Evolutionary conservation across 441 rosid genomes (phyloP).

Genomic region (Adansonia madagascariensis): DNA sequence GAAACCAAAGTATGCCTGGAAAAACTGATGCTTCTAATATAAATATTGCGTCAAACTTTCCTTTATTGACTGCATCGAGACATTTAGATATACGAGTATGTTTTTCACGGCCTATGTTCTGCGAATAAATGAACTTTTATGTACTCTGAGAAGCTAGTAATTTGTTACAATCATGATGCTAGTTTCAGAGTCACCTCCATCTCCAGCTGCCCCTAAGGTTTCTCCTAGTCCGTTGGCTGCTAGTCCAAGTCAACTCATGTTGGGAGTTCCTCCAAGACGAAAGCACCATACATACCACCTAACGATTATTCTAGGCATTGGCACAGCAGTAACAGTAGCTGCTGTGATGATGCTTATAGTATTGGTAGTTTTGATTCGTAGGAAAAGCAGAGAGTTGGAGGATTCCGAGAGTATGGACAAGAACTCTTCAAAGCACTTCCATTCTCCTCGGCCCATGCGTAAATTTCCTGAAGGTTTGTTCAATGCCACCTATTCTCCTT

Average conservation of each 20-base stretch:
- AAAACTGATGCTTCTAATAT: not conserved
- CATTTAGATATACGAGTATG: not conserved
- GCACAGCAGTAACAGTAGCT: constrained; percentile 66
- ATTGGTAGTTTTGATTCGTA: constrained; percentile 70
- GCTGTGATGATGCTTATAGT: constrained; percentile 63
- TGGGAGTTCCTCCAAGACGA: constrained; percentile 42
- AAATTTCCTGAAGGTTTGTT: constrained; percentile 75
- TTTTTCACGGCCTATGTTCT: constrained; percentile 4
- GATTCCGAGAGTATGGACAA: constrained; percentile 55
- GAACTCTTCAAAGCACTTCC: constrained; percentile 53
- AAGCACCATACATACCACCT: constrained; percentile 69
- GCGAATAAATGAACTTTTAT: constrained; percentile 23
- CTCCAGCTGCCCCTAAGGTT: constrained; percentile 49
- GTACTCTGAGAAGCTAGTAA: constrained; percentile 19
- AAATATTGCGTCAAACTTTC: not conserved
- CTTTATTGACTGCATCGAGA: not conserved
- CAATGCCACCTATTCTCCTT: not conserved
- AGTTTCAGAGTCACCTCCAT: constrained; percentile 52
- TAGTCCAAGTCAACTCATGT: constrained; percentile 63
- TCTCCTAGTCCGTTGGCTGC: constrained; percentile 61
- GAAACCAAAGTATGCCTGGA: not conserved
- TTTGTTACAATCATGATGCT: constrained; percentile 25
- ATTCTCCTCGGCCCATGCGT: constrained; percentile 53
- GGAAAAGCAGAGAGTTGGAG: constrained; percentile 67
- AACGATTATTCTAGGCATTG: constrained; percentile 65